Evolutionary conservation across 2,329 filamentous ascomycete genomes (phyloP).

Genomic region (Graphiopsis chlorocephala): DNA sequence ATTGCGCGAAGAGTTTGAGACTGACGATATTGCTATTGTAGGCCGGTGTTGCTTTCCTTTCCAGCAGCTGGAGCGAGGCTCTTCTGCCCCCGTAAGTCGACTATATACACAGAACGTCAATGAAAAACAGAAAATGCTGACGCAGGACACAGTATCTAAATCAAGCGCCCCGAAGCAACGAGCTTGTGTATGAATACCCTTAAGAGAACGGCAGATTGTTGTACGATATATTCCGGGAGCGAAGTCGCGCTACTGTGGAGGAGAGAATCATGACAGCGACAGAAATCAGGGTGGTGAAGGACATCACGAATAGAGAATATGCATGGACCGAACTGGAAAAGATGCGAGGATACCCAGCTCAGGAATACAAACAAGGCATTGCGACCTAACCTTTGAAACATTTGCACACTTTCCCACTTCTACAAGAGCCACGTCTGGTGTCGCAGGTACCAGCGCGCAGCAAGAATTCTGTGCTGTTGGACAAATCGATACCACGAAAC

Average conservation of each 20-base stretch:
- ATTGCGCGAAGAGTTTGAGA: conserved; percentile 7
- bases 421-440: not conserved
- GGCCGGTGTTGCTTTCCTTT: conserved; percentile 52
- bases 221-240: conserved; percentile 6
- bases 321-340: not conserved
- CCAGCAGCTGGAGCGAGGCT: conserved; percentile 53
- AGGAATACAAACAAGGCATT: not conserved
- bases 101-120: no score
- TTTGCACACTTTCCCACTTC: not conserved
- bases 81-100: conserved; percentile 47
- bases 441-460: not conserved
- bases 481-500: not conserved
- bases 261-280: not conserved
- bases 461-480: not conserved
- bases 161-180: not conserved
- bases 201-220: not conserved
- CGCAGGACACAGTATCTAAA: conserved; percentile 3
- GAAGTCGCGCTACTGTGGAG: not conserved
- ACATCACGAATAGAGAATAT: not conserved
- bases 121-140: not conserved
- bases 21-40: conserved; percentile 24
- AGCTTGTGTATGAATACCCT: conserved; percentile 13
- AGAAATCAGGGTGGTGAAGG: not conserved
- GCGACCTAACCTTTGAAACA: not conserved
- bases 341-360: conserved; percentile 7